phyloP scores from a whole-genome alignment of 1,139 yeast species.

The Debaryomycetaceae sp. region DNA sequence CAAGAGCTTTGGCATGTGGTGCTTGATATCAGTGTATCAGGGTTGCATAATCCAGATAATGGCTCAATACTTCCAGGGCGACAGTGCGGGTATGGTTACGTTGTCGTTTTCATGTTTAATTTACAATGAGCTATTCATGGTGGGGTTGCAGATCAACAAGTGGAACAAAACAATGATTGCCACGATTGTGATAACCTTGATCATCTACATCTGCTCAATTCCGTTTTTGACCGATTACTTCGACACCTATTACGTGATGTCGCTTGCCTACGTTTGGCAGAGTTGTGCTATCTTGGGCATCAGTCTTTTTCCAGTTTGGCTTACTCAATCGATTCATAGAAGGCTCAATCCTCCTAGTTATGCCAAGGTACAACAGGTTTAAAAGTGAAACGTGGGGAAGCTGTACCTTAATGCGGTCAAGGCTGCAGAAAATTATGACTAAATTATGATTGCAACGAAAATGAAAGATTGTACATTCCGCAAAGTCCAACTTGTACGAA shows the following conservation, averaged over 20 bases:
- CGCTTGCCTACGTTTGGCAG: constrained; percentile 68
- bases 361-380: constrained; percentile 86
- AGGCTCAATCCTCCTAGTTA: constrained; percentile 88
- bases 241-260: constrained; percentile 59
- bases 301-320: constrained; percentile 88
- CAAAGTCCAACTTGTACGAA: no score
- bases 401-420: background rate
- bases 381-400: background rate
- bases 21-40: constrained; percentile 78
- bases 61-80: constrained; percentile 70
- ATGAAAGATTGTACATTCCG: no score
- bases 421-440: background rate
- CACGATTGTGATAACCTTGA: constrained; percentile 67
- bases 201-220: constrained; percentile 64
- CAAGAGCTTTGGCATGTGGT: constrained; percentile 90
- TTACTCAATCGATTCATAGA: constrained; percentile 68
- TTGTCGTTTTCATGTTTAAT: constrained; percentile 77
- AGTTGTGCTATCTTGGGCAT: constrained; percentile 56
- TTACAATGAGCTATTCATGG: constrained; percentile 88
- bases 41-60: constrained; percentile 79
- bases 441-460: background rate
- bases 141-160: constrained; percentile 82
- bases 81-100: constrained; percentile 69
- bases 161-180: constrained; percentile 82
- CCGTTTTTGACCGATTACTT: constrained; percentile 86